Evolutionary conservation across 768 basidiomycete genomes (phyloP), one percentile per base, ranked within the genome.

Genomic region (Crepidotus variabilis): DNA sequence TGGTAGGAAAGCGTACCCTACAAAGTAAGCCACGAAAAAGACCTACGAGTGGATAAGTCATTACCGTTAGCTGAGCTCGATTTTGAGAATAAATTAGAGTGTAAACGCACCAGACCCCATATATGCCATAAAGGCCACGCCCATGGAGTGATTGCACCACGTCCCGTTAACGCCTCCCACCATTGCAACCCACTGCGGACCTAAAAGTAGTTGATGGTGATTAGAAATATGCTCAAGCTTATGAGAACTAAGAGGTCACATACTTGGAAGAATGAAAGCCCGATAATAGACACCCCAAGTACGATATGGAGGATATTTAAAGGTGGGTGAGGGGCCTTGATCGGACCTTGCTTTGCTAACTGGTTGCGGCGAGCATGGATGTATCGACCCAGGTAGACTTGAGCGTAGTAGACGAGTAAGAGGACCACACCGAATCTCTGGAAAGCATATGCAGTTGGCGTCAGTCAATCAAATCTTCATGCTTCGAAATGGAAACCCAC

Each of bases 271-370:
- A 83, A 81, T 10, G 85, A 77, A 2, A 83, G 61, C 2, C 63
- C 69, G 52, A 88, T 72, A 52, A 81, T 72, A 1, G 66, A 61
- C 24, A 86, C 58, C 0, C 86, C 87, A 0, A 84, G 61, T 8
- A 70, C 60, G 45, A 83, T 79, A 60, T 89, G 87, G 7, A 81
- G 47, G 58, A 84, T 74, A 63, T 88, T 86, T 1, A 72, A 71
- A 14, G 78, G 77, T 20, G 81, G 85, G 51, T 82, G 84, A 16
- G 68, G 67, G 9, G 60, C 57, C 18, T 65, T 64, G 48, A 67
- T 61, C 21, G 69, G 67, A 10, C 63, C 70, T 53, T 61, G 56
- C 28, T 63, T 65, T 24, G 65, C 69, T 46, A 68, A 61, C 57
- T 71, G 72, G 50, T 56, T 34, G 43, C 63, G 61, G 32, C 72